Base-by-base conservation (phyloP, 1,284 basidiomycete genomes). In the Schizophyllum commune region DNA sequence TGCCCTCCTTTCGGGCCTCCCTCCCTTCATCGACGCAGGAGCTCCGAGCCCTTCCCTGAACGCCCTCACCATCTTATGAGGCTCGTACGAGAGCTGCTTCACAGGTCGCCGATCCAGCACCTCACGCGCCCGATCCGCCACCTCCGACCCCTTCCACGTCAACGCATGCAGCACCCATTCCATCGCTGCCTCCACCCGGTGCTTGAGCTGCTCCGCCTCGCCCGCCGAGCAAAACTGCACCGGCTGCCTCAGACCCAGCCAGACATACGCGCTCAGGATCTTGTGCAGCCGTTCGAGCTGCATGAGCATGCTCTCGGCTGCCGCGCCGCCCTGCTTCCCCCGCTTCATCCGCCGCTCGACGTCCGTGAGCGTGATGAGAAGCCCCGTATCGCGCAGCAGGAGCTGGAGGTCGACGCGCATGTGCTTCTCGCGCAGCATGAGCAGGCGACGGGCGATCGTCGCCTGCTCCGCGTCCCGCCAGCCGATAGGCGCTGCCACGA, bases 251-350 rank as follows among this genome's bases (percentile, higher is more conserved):
- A 86, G 89, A 21, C 81, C 81, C 62, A 97, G 80, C 96, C 96
- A 99, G 59, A 94, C 78, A 73, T 98, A 98, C 19, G 91, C 68
- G 17, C 91, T 86, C 27, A 96, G 71, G n/a, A 85, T 75, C 67
- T 91, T 89, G 74, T 98, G 96, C 60, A 95, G 74, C 2, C 81
- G 80, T 73, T 98, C 96, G 47, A 98, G 77, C 17, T 52, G 62
- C 52, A 52, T 66, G 55, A 74, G 69, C 60, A 65, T 27, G 11
- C 13, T 68, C 54, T 55, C 64, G 67, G 72, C 20, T 65, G 65
- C 51, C 62, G 67, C 39, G 5, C 58, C 62, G 63, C 61, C 66
- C 64, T 62, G 62, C 57, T 22, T 17, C 2, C 39, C 39, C 13
- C 13, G 39, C 39, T 47, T 47, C 39, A 73, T 74, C 32, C 68